Evolutionary conservation across 2,329 filamentous ascomycete species (phyloP).

Genomic region (Aspergillus vadensis): DNA sequence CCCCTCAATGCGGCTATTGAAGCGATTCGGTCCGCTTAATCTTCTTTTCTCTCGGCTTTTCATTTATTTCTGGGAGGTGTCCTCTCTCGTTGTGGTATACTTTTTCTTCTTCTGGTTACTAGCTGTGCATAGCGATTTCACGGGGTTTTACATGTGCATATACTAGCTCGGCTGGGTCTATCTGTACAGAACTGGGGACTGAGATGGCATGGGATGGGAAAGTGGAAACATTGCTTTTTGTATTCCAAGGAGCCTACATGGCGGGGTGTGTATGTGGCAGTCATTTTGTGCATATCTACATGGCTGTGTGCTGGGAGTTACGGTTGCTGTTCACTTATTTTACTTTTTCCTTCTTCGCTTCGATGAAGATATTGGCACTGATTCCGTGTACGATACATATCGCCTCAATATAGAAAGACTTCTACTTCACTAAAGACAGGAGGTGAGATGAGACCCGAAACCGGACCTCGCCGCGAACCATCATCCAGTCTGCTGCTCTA

Average conservation of each 20-base stretch:
- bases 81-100: constrained; percentile 18
- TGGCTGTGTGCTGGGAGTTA: not conserved
- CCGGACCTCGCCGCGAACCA: no score
- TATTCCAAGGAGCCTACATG: constrained; percentile 15
- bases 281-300: constrained; percentile 6
- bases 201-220: not conserved
- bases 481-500: no score
- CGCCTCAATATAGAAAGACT: no score
- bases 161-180: constrained; percentile 1
- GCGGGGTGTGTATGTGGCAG: constrained; percentile 3
- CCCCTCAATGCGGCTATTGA: constrained; percentile 48
- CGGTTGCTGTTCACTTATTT: constrained; percentile 2
- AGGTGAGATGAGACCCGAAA: no score
- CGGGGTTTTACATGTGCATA: constrained; percentile 20
- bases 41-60: constrained; percentile 13
- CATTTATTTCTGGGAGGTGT: constrained; percentile 17
- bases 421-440: no score
- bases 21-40: constrained; percentile 39
- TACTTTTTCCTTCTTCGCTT: constrained; percentile 6
- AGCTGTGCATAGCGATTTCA: constrained; percentile 6
- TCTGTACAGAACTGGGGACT: constrained; percentile 19
- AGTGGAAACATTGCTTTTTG: not conserved
- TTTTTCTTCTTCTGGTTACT: constrained; percentile 1
- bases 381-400: constrained; percentile 8
- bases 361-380: not conserved